Evolutionary conservation across 257 asterid species (phyloP).

Genomic region (Solanum gracilifrons): DNA sequence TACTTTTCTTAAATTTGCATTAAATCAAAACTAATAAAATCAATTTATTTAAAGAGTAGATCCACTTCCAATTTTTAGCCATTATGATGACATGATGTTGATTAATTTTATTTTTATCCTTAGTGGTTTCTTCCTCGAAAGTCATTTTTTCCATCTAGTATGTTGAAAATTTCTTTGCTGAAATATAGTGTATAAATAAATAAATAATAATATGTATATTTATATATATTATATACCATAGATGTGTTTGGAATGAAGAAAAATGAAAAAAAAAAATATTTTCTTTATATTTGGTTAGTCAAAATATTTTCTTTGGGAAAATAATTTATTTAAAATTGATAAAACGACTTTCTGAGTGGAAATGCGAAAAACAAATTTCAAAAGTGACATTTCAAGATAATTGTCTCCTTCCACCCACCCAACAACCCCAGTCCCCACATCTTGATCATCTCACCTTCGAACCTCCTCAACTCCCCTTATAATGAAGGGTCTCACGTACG

Average conservation of each 20-base stretch:
- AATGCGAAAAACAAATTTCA: neutral
- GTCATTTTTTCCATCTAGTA: neutral
- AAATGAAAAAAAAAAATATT: neutral
- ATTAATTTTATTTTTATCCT: neutral
- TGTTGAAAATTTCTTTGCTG: neutral
- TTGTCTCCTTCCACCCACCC: neutral
- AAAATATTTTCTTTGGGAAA: rapidly evolving
- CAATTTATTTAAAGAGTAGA: neutral
- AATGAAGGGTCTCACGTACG: neutral
- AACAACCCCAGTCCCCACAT: neutral
- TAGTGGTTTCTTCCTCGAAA: neutral
- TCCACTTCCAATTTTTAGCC: neutral
- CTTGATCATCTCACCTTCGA: neutral
- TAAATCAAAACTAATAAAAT: neutral
- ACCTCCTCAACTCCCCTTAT: neutral
- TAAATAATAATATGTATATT: neutral
- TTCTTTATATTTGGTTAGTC: neutral
- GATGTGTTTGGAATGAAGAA: neutral
- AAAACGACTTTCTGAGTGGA: neutral
- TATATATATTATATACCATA: neutral
- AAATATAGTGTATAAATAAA: neutral
- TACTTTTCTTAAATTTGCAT: neutral
- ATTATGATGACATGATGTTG: neutral
- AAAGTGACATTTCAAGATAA: neutral
- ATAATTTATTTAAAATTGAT: neutral